Percentiles rank a stretch among this genome's conserved stretches.
Conservation (phyloP, 495 filamentous ascomycete genomes). For the Xylaria flabelliformis region DNA sequence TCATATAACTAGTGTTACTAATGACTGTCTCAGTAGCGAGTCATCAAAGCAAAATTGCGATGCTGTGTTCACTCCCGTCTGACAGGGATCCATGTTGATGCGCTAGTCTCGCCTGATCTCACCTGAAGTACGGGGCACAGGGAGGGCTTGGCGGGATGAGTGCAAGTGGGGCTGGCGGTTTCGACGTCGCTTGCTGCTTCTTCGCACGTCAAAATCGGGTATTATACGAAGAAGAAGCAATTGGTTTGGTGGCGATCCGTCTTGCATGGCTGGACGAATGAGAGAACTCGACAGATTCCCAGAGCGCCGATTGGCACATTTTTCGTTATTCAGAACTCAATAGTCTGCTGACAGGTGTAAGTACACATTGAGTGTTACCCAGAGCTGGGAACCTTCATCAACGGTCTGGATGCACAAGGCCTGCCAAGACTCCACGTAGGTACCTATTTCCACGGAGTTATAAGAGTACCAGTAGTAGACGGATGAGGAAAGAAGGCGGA, state of each 20-base stretch:
- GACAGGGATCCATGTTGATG: conserved; percentile 13
- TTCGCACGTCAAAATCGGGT: conserved; percentile 19
- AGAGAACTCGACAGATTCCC: conserved; percentile 26
- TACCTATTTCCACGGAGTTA: not conserved
- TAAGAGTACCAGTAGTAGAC: not conserved
- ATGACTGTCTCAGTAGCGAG: conserved; percentile 6
- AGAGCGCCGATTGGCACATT: conserved; percentile 25
- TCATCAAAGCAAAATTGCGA: conserved; percentile 14
- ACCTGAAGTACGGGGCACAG: conserved; percentile 28
- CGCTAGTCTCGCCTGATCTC: conserved; percentile 26
- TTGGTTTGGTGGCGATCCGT: conserved; percentile 32
- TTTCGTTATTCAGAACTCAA: conserved; percentile 39
- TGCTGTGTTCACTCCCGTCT: conserved; percentile 18
- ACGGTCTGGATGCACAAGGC: not conserved
- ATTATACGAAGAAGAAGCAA: conserved; percentile 19
- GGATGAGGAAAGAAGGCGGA: conserved; percentile 17
- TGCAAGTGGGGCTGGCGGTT: conserved; percentile 9
- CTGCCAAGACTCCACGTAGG: not conserved
- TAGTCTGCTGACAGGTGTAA: conserved; percentile 36
- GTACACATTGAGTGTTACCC: not conserved
- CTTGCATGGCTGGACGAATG: conserved; percentile 39
- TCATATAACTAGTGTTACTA: not conserved
- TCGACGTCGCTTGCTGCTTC: conserved; percentile 10
- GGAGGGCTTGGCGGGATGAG: not conserved
- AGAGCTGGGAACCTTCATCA: conserved; percentile 12